A percentile compares a stretch with the other conserved stretches of the same genome.
Evolutionary conservation across 2,329 filamentous ascomycete genomes (phyloP).

Genomic region (Monosporascus sp.): DNA sequence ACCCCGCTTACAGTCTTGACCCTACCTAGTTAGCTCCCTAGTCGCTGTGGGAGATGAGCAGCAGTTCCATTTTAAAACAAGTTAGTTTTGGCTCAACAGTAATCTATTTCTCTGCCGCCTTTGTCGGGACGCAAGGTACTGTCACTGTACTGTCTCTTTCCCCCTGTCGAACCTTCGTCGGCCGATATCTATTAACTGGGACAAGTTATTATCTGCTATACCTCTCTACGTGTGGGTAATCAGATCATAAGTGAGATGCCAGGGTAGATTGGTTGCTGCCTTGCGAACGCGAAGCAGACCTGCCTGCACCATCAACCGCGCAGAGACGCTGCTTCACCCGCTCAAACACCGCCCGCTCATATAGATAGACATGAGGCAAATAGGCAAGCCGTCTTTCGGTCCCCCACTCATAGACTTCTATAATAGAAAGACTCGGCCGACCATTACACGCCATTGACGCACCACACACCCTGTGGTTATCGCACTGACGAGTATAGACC

Average conservation of each 20-base stretch:
- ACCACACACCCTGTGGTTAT: neutral
- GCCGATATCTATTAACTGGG: neutral
- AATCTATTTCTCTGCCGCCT: neutral
- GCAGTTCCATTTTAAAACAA: neutral
- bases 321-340: neutral
- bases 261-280: no score
- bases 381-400: neutral
- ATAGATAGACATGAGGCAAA: neutral
- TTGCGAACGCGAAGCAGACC: neutral
- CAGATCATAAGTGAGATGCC: no score
- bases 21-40: neutral
- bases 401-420: neutral
- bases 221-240: neutral
- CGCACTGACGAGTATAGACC: neutral
- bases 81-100: neutral
- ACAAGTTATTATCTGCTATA: neutral
- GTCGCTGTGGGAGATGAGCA: neutral
- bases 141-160: neutral
- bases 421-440: neutral
- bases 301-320: neutral
- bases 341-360: neutral
- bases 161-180: neutral
- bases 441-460: neutral
- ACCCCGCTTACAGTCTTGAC: no score
- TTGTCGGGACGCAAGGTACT: neutral